A percentile compares a stretch with the other conserved stretches of the same genome.
These are phyloP conservation scores for Boletus holoroseus DNA, from an alignment of 1,284 basidiomycete genomes.

Conservation along the genomic window DNA sequence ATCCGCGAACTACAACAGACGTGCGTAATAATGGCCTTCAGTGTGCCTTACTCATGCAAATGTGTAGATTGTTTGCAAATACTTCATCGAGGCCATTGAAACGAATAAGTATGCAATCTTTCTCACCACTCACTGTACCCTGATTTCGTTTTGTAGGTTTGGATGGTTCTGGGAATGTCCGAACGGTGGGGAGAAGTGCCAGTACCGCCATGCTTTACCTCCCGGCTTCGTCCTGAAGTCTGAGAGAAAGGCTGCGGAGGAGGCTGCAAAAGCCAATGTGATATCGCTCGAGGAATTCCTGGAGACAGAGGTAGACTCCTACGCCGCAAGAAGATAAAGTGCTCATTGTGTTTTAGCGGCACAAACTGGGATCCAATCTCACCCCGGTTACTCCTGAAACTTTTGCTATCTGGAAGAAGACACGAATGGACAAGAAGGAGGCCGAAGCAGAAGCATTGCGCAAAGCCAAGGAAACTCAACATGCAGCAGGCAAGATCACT, in stretches of 20 bases:
- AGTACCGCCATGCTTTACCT: constrained; percentile 93
- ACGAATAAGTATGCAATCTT: constrained; percentile 65
- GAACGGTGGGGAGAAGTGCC: constrained; percentile 76
- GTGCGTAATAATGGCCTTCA: constrained; percentile 41
- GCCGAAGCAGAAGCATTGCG: constrained; percentile 77
- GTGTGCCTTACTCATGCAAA: constrained; percentile 4
- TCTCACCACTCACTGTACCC: background rate
- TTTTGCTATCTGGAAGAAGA: constrained; percentile 95
- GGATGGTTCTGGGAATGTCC: constrained; percentile 96
- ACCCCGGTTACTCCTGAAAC: constrained; percentile 95
- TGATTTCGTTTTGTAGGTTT: constrained; percentile 44
- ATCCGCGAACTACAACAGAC: constrained; percentile 89
- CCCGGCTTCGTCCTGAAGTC: constrained; percentile 94
- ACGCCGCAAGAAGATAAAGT: background rate
- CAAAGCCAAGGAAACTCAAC: constrained; percentile 83
- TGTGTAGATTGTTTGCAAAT: constrained; percentile 90
- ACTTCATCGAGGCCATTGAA: constrained; percentile 96
- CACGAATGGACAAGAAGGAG: constrained; percentile 85
- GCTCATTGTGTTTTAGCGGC: constrained; percentile 54
- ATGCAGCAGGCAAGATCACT: constrained; percentile 83
- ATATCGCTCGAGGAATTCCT: constrained; percentile 97
- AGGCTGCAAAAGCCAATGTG: constrained; percentile 81
- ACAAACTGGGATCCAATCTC: constrained; percentile 87
- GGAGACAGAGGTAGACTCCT: constrained; percentile 78
- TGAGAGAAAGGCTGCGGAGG: constrained; percentile 80